phyloP scores from a whole-genome alignment of 2,329 filamentous ascomycete species.

The Epicoccum nigrum region DNA sequence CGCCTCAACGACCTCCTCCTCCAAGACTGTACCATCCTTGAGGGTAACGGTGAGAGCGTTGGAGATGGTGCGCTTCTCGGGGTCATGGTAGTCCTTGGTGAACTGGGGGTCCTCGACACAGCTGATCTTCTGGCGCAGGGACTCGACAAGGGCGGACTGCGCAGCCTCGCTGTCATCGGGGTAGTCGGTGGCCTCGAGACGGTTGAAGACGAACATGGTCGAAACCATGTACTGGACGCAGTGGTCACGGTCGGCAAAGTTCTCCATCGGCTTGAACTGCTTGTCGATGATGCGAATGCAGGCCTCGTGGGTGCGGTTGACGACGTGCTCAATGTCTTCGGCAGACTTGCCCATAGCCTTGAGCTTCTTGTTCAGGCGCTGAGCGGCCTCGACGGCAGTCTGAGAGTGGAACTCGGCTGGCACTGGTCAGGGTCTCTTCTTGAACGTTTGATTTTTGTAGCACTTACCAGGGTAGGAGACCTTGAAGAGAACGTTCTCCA shows the following conservation, averaged over 20 bases:
- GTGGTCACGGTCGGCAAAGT: conserved; percentile 99
- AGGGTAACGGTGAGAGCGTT: conserved; percentile 95
- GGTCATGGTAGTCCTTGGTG: conserved; percentile 95
- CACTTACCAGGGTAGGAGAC: conserved; percentile 89
- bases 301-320: conserved; percentile 96
- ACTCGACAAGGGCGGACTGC: conserved; percentile 86
- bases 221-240: conserved; percentile 98
- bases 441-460: not conserved
- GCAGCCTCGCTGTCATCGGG: conserved; percentile 90
- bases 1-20: conserved; percentile 91
- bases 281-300: conserved; percentile 99
- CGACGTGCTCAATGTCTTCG: conserved; percentile 86
- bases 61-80: conserved; percentile 90
- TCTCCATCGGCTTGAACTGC: conserved; percentile 99
- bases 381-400: conserved; percentile 92
- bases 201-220: conserved; percentile 94
- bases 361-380: conserved; percentile 85
- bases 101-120: conserved; percentile 97
- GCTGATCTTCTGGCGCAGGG: conserved; percentile 88
- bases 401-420: conserved; percentile 95
- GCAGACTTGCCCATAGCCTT: conserved; percentile 86
- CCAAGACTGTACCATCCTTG: conserved; percentile 89
- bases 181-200: conserved; percentile 93
- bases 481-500: conserved; percentile 99
- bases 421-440: conserved; percentile 28